Conservation (phyloP, 2,329 filamentous ascomycete species). For the Elsinoe necatrix region DNA sequence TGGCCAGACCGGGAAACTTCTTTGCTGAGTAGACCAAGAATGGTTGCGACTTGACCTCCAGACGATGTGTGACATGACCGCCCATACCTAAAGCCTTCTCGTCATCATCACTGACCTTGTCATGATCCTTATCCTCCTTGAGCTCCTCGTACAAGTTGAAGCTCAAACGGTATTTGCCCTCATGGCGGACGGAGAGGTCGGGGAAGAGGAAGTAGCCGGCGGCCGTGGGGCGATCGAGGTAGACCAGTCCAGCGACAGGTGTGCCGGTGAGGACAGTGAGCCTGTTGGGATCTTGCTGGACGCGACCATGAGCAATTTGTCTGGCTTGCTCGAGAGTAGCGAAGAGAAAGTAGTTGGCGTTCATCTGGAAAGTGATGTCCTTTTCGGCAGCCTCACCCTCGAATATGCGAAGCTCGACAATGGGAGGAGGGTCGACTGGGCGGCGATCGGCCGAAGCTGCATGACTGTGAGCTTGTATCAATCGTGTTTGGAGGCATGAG, state of each 20-base stretch:
- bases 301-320: conserved; percentile 70
- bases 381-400: conserved; percentile 50
- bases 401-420: conserved; percentile 81
- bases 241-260: conserved; percentile 90
- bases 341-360: conserved; percentile 96
- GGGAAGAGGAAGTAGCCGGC: conserved; percentile 96
- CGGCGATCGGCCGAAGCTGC: conserved; percentile 76
- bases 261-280: conserved; percentile 87
- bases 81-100: conserved; percentile 35
- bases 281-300: conserved; percentile 54
- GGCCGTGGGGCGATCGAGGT: conserved; percentile 73
- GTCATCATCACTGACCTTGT: conserved; percentile 40
- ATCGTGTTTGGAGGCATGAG: background rate
- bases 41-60: conserved; percentile 79
- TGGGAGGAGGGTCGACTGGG: conserved; percentile 87
- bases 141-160: conserved; percentile 93
- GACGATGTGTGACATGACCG: conserved; percentile 68
- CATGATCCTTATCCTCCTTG: conserved; percentile 73
- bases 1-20: conserved; percentile 90
- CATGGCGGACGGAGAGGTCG: conserved; percentile 89
- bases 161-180: conserved; percentile 81
- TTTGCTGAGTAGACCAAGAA: conserved; percentile 94
- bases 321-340: conserved; percentile 83
- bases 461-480: conserved; percentile 17
- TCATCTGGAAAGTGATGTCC: conserved; percentile 75